Evolutionary conservation across 495 filamentous ascomycete species (phyloP).

Genomic region (Aspergillus cavernicola): DNA sequence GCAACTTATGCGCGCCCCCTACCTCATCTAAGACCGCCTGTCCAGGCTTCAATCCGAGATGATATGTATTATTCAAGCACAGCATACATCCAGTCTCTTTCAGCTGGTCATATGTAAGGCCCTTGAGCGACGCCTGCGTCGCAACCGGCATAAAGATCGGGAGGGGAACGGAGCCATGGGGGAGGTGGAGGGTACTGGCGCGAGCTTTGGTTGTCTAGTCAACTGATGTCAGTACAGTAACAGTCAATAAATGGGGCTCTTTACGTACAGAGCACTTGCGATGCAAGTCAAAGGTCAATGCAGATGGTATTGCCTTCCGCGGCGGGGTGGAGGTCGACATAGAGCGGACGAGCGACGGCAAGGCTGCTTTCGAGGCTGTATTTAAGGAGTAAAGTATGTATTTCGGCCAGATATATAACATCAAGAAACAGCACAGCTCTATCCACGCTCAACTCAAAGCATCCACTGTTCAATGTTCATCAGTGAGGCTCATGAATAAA

Average conservation of each 20-base stretch:
- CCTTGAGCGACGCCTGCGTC: conserved; percentile 95
- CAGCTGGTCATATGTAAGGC: conserved; percentile 87
- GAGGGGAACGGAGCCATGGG: conserved; percentile 84
- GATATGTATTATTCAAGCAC: conserved; percentile 96
- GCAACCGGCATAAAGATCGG: conserved; percentile 98
- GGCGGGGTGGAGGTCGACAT: conserved; percentile 38
- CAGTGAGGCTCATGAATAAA: conserved; percentile 6
- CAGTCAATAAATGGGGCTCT: not conserved
- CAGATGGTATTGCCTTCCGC: conserved; percentile 59
- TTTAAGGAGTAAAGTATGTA: not conserved
- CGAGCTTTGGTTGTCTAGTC: conserved; percentile 90
- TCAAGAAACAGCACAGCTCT: conserved; percentile 9
- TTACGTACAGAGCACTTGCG: conserved; percentile 76
- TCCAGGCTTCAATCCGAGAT: conserved; percentile 90
- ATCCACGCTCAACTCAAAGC: not conserved
- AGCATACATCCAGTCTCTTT: conserved; percentile 84
- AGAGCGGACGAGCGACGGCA: not conserved
- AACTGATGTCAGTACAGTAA: not conserved
- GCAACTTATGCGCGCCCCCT: conserved; percentile 88
- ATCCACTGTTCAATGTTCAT: not conserved
- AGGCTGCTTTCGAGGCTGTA: not conserved
- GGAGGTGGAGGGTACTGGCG: conserved; percentile 83
- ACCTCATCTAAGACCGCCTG: conserved; percentile 81
- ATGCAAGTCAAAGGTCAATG: conserved; percentile 76
- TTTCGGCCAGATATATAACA: conserved; percentile 7